A percentile compares a stretch with the other conserved stretches of the same genome.
Conservation (phyloP, 257 asterid genomes). For the Solanum medicagineum region DNA sequence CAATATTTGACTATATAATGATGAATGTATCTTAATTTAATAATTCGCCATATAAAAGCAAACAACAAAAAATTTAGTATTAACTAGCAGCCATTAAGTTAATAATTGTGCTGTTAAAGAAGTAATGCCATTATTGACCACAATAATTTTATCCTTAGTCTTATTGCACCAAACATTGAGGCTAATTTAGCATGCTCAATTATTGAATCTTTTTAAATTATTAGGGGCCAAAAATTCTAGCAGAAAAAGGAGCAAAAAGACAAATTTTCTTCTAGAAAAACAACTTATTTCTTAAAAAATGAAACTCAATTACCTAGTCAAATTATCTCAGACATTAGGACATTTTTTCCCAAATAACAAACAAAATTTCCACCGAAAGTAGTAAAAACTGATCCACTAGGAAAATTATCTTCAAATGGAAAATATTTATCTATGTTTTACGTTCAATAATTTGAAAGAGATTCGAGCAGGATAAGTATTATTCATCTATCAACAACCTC, state of each 20-base stretch:
- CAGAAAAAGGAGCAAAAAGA: neutral
- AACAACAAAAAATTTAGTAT: neutral
- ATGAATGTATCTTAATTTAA: neutral
- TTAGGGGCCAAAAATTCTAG: neutral
- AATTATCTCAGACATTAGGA: neutral
- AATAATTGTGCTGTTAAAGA: neutral
- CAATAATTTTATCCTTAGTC: neutral
- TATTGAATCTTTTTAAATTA: neutral
- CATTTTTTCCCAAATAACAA: neutral
- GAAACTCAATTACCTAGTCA: neutral
- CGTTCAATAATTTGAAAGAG: neutral
- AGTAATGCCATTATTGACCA: neutral
- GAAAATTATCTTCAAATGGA: neutral
- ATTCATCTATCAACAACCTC: neutral
- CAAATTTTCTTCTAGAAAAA: neutral
- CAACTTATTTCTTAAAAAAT: neutral
- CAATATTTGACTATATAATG: neutral
- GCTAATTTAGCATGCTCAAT: slow-evolving; percentile 2
- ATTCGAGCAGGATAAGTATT: neutral
- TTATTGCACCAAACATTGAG: neutral
- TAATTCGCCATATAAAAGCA: neutral
- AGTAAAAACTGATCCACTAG: neutral
- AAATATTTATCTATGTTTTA: neutral
- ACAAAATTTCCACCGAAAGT: neutral
- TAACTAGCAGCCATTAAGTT: neutral